Conservation (phyloP, 2,329 filamentous ascomycete genomes). For the Fusarium stilboides region DNA sequence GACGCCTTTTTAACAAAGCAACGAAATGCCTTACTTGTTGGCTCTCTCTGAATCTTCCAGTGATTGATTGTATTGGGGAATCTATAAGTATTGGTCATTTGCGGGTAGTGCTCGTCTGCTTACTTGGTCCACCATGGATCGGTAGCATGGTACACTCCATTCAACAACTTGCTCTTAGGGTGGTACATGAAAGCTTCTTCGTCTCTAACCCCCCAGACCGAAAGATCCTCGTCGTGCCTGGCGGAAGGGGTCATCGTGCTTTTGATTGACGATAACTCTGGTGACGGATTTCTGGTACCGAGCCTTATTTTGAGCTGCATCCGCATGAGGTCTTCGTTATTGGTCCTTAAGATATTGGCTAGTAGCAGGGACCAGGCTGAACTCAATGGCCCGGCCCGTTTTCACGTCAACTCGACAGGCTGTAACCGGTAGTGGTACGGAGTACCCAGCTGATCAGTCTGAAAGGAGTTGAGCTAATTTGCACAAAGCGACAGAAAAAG, state of each 20-base stretch:
- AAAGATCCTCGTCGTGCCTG: background rate
- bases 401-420: constrained; percentile 37
- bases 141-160: background rate
- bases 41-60: background rate
- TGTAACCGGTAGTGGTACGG: constrained; percentile 26
- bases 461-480: constrained; percentile 25
- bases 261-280: background rate
- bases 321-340: background rate
- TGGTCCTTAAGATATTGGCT: constrained; percentile 9
- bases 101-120: background rate
- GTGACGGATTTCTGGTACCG: background rate
- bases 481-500: constrained; percentile 18
- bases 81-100: constrained; percentile 11
- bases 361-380: constrained; percentile 35
- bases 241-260: background rate
- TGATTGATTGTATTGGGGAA: background rate
- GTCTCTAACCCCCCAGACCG: background rate
- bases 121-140: constrained; percentile 6
- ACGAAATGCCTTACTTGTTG: constrained; percentile 14
- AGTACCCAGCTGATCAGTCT: constrained; percentile 22
- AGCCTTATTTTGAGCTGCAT: background rate
- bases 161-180: too few species aligned
- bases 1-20: constrained; percentile 1
- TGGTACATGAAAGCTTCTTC: background rate
- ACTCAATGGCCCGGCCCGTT: constrained; percentile 47